Evolutionary conservation across 2,329 filamentous ascomycete genomes (phyloP).

Genomic region (Penicillium sp.): DNA sequence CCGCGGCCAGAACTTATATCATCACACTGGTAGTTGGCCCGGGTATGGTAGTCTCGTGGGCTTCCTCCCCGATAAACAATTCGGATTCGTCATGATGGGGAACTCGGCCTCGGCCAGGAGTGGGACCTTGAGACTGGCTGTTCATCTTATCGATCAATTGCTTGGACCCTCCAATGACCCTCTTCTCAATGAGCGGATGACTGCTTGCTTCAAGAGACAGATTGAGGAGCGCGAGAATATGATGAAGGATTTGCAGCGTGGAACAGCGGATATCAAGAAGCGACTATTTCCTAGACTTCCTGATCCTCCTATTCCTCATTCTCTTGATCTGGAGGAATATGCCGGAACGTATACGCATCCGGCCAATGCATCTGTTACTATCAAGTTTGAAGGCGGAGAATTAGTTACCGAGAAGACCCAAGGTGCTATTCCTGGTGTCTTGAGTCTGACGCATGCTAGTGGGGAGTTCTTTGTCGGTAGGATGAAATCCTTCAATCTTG

Average conservation of each 20-base stretch:
- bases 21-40: constrained; percentile 23
- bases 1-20: constrained; percentile 18
- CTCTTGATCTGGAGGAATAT: constrained; percentile 15
- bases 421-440: constrained; percentile 1
- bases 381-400: constrained; percentile 1
- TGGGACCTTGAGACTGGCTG: constrained; percentile 1
- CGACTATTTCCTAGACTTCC: constrained; percentile 14
- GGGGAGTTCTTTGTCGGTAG: constrained; percentile 22
- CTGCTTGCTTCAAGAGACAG: constrained; percentile 2
- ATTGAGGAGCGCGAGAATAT: background rate
- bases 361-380: constrained; percentile 1
- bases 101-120: constrained; percentile 10
- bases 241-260: background rate
- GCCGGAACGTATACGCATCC: constrained; percentile 17
- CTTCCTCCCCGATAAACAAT: constrained; percentile 21
- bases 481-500: background rate
- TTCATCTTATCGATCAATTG: constrained; percentile 12
- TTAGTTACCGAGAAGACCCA: constrained; percentile 14
- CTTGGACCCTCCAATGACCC: constrained; percentile 8
- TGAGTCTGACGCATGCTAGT: constrained; percentile 16
- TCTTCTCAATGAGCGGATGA: constrained; percentile 2
- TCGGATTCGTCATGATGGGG: constrained; percentile 26
- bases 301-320: constrained; percentile 5
- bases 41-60: constrained; percentile 24
- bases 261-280: constrained; percentile 1